phyloP scores from a whole-genome alignment of 306 rosid species.

The Mimosa bimucronata region DNA sequence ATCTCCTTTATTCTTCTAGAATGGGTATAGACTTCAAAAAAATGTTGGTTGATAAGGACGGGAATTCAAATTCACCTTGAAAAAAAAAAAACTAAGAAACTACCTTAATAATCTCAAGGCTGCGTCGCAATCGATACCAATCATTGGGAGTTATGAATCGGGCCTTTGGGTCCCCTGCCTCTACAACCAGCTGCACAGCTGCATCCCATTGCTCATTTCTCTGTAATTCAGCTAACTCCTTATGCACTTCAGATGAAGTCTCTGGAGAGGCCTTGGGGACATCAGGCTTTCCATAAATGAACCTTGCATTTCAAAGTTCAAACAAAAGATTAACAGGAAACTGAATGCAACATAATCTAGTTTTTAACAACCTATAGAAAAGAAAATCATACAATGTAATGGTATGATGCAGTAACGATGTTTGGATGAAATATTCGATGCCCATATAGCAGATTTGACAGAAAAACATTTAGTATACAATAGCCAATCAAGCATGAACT shows the following conservation, averaged over 20 bases:
- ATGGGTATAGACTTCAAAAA: slow-evolving; percentile 3
- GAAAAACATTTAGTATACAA: slow-evolving; percentile 17
- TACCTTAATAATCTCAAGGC: slow-evolving; percentile 91
- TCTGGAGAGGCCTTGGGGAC: slow-evolving; percentile 83
- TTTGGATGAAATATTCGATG: slow-evolving; percentile 19
- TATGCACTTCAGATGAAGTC: slow-evolving; percentile 59
- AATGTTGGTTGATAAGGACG: background rate
- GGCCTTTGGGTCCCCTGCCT: slow-evolving; percentile 87
- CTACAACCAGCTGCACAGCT: slow-evolving; percentile 86
- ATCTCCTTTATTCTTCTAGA: slow-evolving; percentile 15
- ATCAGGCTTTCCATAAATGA: slow-evolving; percentile 89
- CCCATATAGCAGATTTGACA: slow-evolving; percentile 28
- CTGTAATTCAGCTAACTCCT: slow-evolving; percentile 68
- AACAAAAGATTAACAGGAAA: slow-evolving; percentile 17
- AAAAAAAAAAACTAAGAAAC: slow-evolving; percentile 23
- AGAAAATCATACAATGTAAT: slow-evolving; percentile 18
- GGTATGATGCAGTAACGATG: slow-evolving; percentile 22
- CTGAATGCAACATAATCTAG: slow-evolving; percentile 17
- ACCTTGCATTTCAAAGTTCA: slow-evolving; percentile 56
- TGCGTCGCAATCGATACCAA: slow-evolving; percentile 87
- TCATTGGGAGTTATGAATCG: slow-evolving; percentile 64
- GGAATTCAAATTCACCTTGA: slow-evolving; percentile 16
- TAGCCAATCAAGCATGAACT: background rate
- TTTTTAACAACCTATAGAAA: slow-evolving; percentile 22
- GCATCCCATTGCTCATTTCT: slow-evolving; percentile 74